Conservation (phyloP, 2,329 filamentous ascomycete genomes). For the Hymenoscyphus occultus region DNA sequence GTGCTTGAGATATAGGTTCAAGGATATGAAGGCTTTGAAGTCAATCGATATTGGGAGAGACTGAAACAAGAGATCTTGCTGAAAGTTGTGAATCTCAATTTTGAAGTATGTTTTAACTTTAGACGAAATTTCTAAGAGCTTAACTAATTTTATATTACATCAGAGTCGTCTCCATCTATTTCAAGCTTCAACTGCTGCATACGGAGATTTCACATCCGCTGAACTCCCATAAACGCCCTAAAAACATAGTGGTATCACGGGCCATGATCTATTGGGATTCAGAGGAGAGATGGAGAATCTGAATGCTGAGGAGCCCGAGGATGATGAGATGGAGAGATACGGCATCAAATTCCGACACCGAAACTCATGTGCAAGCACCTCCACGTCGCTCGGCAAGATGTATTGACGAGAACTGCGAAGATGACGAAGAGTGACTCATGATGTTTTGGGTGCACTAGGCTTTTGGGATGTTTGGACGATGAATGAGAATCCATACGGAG, state of each 20-base stretch:
- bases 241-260: neutral
- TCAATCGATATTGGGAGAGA: no score
- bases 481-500: neutral
- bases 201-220: neutral
- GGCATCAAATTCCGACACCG: neutral
- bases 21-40: no score
- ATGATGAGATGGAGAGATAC: neutral
- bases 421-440: neutral
- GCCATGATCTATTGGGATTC: neutral
- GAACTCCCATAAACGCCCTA: neutral
- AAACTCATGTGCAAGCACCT: neutral
- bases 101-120: no score
- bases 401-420: neutral
- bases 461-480: neutral
- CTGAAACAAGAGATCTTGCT: no score
- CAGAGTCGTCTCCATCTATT: no score
- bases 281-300: neutral
- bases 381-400: neutral
- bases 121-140: no score
- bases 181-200: no score
- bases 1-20: no score
- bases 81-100: no score
- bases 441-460: neutral
- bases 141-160: no score
- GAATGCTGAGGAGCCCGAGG: neutral